Evolutionary conservation across 176 grass and related monocot genomes (phyloP), one percentile per base, ranked within the genome.

Genomic region (Carex pumila): DNA sequence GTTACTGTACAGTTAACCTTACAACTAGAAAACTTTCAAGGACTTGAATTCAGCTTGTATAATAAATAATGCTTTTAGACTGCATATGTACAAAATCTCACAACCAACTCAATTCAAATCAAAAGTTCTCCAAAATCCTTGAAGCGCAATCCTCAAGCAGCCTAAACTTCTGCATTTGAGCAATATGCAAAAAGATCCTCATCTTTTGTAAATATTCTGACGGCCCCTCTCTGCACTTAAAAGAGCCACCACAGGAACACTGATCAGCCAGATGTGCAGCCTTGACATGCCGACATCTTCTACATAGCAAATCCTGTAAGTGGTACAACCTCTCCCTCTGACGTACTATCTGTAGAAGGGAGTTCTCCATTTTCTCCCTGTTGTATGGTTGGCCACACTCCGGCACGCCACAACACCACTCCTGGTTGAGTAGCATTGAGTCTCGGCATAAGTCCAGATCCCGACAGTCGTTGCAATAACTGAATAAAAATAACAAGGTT

Each of bases 241-340:
- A 98, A 5, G 88, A 89, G n/a, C 96, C 89, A 71, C 93, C 96
- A 4, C 96, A 95, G 10, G 85, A 89, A 60, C 96, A 98, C 77
- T 95, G 96, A 61, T 91, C 88, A 3, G 89, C 87, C 53, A 98
- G 74, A 86, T 94, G 96, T 29, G 92, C 89, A 3, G 89, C 95
- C 79, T 98, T 98, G 68, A 95, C 91, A 84, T 95, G 96, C 65
- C 93, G 91, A 81, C 96, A 98, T 22, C 89, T 91, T 18, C 87
- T 41, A 84, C 95, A 98, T 15, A 93, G 83, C 80, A 98, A 82
- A 67, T 98, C 95, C 83, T 98, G 95, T 79, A 98, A 43, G 84
- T 98, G 95, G 47, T 98, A 98, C 47, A 98, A 85, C 91, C 92
- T 89, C 75, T 98, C 95, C 78, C 95, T 87, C 91, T 95, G 95